phyloP scores from a whole-genome alignment of 73 alveolate genomes.

The Halteria grandinella region DNA sequence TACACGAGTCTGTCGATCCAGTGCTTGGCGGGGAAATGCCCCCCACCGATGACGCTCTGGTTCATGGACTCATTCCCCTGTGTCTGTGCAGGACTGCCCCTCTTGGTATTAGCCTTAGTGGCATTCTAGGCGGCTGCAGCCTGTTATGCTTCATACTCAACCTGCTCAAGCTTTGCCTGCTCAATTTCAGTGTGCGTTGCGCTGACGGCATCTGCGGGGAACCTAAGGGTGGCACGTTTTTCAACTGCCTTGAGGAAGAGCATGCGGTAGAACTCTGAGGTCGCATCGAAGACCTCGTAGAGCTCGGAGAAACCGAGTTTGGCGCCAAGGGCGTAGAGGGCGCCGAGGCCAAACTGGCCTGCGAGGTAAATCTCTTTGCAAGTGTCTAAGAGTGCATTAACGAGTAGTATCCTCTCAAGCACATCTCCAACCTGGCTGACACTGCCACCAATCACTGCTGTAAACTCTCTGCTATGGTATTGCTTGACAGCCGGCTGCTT shows the following conservation, averaged over 20 bases:
- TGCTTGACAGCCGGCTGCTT: conserved; percentile 11
- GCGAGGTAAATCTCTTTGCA: neutral
- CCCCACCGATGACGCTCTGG: no score
- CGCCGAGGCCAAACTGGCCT: conserved; percentile 58
- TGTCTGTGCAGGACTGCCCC: no score
- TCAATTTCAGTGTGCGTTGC: conserved; percentile 34
- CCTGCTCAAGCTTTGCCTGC: conserved; percentile 19
- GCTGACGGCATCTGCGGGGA: conserved; percentile 61
- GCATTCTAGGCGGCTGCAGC: conserved; percentile 9
- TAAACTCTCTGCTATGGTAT: neutral
- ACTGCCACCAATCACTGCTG: conserved; percentile 34
- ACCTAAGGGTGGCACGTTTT: conserved; percentile 23
- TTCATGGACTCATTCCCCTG: no score
- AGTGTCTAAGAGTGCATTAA: conserved; percentile 47
- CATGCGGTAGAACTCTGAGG: conserved; percentile 15
- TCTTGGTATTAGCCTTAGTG: no score
- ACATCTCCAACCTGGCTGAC: conserved; percentile 25
- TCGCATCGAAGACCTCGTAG: neutral
- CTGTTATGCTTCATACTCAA: neutral
- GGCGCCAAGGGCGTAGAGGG: conserved; percentile 59
- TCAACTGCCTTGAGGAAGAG: conserved; percentile 37
- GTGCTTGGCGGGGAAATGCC: no score
- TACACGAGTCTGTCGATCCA: no score
- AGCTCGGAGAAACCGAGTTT: conserved; percentile 27
- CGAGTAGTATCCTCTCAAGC: conserved; percentile 38